phyloP scores from a whole-genome alignment of 441 rosid genomes.

The Populus hybrid region DNA sequence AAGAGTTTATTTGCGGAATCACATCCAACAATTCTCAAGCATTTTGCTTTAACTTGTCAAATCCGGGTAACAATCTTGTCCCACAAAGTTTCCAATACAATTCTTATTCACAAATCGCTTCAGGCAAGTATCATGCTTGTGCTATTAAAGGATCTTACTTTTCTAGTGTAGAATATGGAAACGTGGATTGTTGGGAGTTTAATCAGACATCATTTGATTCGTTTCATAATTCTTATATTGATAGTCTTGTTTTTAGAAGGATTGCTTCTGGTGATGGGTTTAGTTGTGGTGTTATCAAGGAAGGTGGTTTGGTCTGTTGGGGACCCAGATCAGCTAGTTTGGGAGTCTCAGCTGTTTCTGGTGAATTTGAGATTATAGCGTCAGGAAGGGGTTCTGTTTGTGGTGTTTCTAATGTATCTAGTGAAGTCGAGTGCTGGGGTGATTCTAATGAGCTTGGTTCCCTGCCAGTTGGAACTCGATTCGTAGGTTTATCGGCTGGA shows the following conservation, averaged over 20 bases:
- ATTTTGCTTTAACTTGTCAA: constrained; percentile 52
- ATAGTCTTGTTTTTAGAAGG: constrained; percentile 46
- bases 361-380: constrained; percentile 45
- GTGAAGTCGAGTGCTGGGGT: constrained; percentile 69
- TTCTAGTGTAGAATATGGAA: constrained; percentile 56
- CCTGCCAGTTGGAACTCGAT: constrained; percentile 34
- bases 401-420: constrained; percentile 48
- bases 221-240: constrained; percentile 42
- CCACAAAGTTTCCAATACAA: constrained; percentile 45
- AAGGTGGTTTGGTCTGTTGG: constrained; percentile 75
- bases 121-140: constrained; percentile 72
- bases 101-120: constrained; percentile 67
- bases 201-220: constrained; percentile 29
- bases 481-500: constrained; percentile 67
- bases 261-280: constrained; percentile 82
- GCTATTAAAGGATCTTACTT: constrained; percentile 78
- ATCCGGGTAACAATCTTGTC: constrained; percentile 53
- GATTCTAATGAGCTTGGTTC: constrained; percentile 27
- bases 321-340: constrained; percentile 58
- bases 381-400: constrained; percentile 55
- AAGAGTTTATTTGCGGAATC: constrained; percentile 70
- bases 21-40: constrained; percentile 59
- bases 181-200: constrained; percentile 62
- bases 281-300: constrained; percentile 76
- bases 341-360: constrained; percentile 39